phyloP scores from a whole-genome alignment of 345 rosid genomes.

The Turnera subulata region DNA sequence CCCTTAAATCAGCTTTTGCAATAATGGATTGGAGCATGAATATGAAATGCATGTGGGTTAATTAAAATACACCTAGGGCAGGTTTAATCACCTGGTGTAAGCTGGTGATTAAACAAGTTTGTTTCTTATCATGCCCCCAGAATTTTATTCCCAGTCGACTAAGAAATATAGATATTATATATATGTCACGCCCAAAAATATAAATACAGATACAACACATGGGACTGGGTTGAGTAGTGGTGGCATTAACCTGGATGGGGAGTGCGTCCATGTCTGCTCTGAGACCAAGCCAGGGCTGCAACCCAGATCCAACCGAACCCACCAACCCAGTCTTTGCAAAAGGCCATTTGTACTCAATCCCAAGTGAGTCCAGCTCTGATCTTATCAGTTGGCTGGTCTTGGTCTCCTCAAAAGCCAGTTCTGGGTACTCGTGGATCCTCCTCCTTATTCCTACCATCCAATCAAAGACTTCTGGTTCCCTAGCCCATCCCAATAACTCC shows the following conservation, averaged over 20 bases:
- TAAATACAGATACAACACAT: no score
- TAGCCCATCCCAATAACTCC: no score
- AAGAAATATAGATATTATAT: no score
- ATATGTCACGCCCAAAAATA: no score
- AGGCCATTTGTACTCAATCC: slow-evolving; percentile 58
- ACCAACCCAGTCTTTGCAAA: slow-evolving; percentile 66
- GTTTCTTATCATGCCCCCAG: neutral
- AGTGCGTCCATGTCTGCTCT: slow-evolving; percentile 82
- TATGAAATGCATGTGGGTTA: no score
- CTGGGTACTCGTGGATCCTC: slow-evolving; percentile 59
- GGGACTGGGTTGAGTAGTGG: no score
- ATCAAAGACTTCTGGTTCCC: slow-evolving; percentile 48
- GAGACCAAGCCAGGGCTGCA: slow-evolving; percentile 49
- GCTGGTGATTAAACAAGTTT: no score
- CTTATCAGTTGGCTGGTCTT: slow-evolving; percentile 52
- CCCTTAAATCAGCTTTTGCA: no score
- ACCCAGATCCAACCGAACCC: slow-evolving; percentile 49
- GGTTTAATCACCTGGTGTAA: no score
- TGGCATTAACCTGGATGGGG: slow-evolving; percentile 58
- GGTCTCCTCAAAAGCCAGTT: slow-evolving; percentile 62
- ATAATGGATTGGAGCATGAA: no score
- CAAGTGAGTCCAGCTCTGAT: slow-evolving; percentile 54
- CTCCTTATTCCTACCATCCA: slow-evolving; percentile 62
- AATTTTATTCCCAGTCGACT: no score
- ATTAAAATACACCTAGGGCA: no score